These are phyloP conservation scores for Sorghum bicolor DNA, from an alignment of 176 grass and related monocot genomes.

Conservation along the genomic window Sorghum_bicolor_NCBIv3 NC_012879.2:8967001-8967500, in stretches of 20 bases:
- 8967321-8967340: neutral
- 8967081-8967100: neutral
- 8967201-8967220: conserved; percentile 71
- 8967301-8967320: conserved; percentile 27
- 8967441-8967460: conserved; percentile 63
- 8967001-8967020: neutral
- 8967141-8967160: neutral
- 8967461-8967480: conserved; percentile 35
- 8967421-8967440: conserved; percentile 63
- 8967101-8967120: neutral
- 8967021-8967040: neutral
- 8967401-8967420: conserved; percentile 64
- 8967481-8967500: neutral
- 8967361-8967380: conserved; percentile 18
- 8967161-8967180: conserved; percentile 33
- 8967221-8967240: conserved; percentile 97
- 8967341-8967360: neutral
- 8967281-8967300: conserved; percentile 84
- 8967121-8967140: neutral
- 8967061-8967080: neutral
- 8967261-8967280: conserved; percentile 73
- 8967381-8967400: conserved; percentile 96
- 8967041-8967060: conserved; percentile 33
- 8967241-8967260: conserved; percentile 82
- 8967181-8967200: conserved; percentile 57